A percentile compares a stretch with the other conserved stretches of the same genome.
phyloP scores from a whole-genome alignment of 108 stramenopile genomes.

The Schizochytrium sp. region DNA sequence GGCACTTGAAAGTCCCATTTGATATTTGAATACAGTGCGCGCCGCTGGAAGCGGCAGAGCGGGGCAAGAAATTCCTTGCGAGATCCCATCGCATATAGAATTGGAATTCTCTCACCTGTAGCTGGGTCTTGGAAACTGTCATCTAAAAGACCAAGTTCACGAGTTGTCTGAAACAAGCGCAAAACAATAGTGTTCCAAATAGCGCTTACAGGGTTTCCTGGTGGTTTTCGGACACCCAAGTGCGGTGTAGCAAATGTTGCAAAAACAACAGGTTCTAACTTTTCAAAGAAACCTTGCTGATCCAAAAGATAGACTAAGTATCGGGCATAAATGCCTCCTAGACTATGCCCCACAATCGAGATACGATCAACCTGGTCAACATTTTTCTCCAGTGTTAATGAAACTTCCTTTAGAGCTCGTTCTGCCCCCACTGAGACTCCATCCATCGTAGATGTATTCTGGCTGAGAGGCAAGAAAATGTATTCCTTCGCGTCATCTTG shows the following conservation, averaged over 20 bases:
- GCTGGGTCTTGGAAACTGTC: background rate
- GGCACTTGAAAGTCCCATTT: conserved; percentile 34
- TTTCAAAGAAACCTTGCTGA: background rate
- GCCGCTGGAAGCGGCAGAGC: background rate
- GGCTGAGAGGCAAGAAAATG: background rate
- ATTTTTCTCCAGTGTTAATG: background rate
- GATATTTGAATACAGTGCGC: conserved; percentile 49
- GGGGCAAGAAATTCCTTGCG: background rate
- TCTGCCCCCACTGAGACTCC: conserved; percentile 3
- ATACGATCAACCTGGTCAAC: conserved; percentile 12
- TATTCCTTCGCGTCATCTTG: conserved; percentile 1
- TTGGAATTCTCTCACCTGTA: background rate
- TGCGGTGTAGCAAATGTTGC: conserved; percentile 47
- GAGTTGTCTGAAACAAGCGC: background rate
- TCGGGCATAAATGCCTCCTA: conserved; percentile 47
- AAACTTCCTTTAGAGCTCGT: background rate
- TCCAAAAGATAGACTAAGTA: conserved; percentile 28
- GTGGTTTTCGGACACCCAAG: conserved; percentile 18
- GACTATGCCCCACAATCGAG: conserved; percentile 40
- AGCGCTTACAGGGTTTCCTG: background rate
- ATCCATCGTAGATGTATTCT: conserved; percentile 22
- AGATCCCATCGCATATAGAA: conserved; percentile 32
- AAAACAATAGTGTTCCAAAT: conserved; percentile 18
- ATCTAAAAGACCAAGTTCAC: conserved; percentile 40
- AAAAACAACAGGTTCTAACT: conserved; percentile 29